Conservation (phyloP, 495 filamentous ascomycete species). For the Xeromyces bisporus region DNA sequence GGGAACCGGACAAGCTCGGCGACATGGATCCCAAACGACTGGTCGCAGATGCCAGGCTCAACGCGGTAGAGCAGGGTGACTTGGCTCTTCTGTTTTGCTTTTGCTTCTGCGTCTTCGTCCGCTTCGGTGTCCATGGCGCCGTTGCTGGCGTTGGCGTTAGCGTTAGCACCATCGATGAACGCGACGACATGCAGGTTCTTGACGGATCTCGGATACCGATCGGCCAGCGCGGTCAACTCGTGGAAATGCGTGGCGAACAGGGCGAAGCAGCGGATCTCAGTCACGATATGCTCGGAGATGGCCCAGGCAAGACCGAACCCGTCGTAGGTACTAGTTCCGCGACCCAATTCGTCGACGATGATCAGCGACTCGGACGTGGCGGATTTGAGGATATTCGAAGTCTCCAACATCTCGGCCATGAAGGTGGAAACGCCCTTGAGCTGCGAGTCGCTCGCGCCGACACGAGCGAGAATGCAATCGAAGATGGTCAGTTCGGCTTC, state of each 20-base stretch:
- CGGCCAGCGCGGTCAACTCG: slow-evolving; percentile 78
- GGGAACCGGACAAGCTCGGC: slow-evolving; percentile 97
- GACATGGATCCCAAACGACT: slow-evolving; percentile 95
- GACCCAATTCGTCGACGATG: slow-evolving; percentile 97
- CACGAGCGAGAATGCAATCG: slow-evolving; percentile 92
- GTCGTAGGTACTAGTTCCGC: slow-evolving; percentile 95
- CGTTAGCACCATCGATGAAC: slow-evolving; percentile 56
- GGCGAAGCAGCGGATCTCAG: slow-evolving; percentile 80
- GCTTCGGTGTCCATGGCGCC: slow-evolving; percentile 11
- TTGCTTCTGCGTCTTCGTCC: slow-evolving; percentile 22
- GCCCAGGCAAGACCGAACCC: slow-evolving; percentile 97
- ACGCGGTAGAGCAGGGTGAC: slow-evolving; percentile 96
- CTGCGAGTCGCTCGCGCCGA: slow-evolving; percentile 88
- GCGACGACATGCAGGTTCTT: slow-evolving; percentile 92
- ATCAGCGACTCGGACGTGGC: slow-evolving; percentile 88
- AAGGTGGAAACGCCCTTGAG: slow-evolving; percentile 97
- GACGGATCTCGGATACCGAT: slow-evolving; percentile 63
- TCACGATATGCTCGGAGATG: slow-evolving; percentile 93
- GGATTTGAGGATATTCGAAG: slow-evolving; percentile 93
- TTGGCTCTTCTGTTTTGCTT: slow-evolving; percentile 64
- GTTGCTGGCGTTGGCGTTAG: too few relatives aligned
- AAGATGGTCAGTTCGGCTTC: slow-evolving; percentile 91
- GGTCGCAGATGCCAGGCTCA: slow-evolving; percentile 86
- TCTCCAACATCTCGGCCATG: slow-evolving; percentile 99
- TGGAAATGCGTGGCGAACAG: slow-evolving; percentile 98